A percentile compares a stretch with the other conserved stretches of the same genome.
phyloP scores from a whole-genome alignment of 345 rosid genomes.

The Eucalyptus curtisii region DNA sequence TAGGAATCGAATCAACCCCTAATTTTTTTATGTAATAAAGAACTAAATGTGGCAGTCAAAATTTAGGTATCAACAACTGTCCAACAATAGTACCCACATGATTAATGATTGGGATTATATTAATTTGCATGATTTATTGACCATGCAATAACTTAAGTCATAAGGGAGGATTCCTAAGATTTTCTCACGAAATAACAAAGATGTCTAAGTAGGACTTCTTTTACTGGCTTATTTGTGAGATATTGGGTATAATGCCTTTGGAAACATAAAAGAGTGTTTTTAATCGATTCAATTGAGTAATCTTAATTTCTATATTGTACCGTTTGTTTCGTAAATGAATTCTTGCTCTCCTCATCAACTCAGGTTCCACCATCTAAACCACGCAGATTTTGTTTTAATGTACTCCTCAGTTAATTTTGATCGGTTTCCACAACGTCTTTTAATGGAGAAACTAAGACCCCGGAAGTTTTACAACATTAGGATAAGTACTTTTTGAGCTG shows the following conservation, averaged over 20 bases:
- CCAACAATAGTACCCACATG: accelerated
- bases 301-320: neutral
- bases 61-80: too few species aligned
- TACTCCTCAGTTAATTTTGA: neutral
- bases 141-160: neutral
- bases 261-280: neutral
- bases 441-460: neutral
- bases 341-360: neutral
- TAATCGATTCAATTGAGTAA: neutral
- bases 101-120: neutral
- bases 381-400: neutral
- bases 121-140: neutral
- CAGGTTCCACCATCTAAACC: neutral
- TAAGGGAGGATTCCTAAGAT: neutral
- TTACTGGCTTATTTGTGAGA: neutral
- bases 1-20: accelerated
- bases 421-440: neutral
- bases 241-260: neutral
- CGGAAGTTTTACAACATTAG: neutral
- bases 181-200: neutral
- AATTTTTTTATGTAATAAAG: too few species aligned
- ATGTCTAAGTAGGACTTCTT: neutral
- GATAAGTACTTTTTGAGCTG: neutral
- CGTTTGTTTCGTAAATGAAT: neutral
- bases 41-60: accelerated